A percentile compares a stretch with the other conserved stretches of the same genome.
phyloP scores from a whole-genome alignment of 2,329 filamentous ascomycete species.

The Aspergillus sclerotialis region DNA sequence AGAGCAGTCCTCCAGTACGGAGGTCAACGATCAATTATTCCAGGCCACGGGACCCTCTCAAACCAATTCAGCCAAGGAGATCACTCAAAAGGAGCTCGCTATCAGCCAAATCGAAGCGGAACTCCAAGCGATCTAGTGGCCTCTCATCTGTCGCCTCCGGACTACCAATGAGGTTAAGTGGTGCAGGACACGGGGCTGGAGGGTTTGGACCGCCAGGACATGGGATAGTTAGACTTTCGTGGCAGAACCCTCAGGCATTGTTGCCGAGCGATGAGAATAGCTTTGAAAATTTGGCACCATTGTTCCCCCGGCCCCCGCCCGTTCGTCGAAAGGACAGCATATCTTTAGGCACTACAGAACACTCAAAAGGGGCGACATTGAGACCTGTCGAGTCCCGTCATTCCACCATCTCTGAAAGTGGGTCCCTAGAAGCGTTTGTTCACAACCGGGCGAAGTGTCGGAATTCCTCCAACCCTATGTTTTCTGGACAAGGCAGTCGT shows the following conservation, averaged over 20 bases:
- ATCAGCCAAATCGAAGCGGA: constrained; percentile 28
- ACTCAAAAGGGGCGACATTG: constrained; percentile 21
- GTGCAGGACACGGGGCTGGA: constrained; percentile 36
- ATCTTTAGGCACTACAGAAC: constrained; percentile 7
- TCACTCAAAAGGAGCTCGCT: constrained; percentile 30
- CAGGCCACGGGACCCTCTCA: constrained; percentile 27
- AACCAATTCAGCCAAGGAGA: constrained; percentile 26
- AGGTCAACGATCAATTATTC: constrained; percentile 23
- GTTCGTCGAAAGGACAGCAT: constrained; percentile 19
- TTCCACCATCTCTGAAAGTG: constrained; percentile 26
- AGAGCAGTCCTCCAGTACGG: constrained; percentile 21
- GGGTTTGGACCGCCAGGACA: constrained; percentile 30
- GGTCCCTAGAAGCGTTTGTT: constrained; percentile 33
- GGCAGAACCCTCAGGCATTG: constrained; percentile 30
- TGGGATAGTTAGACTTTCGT: constrained; percentile 28
- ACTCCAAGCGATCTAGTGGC: constrained; percentile 32
- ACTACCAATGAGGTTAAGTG: constrained; percentile 33
- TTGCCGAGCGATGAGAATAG: constrained; percentile 29
- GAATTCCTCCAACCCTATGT: constrained; percentile 32
- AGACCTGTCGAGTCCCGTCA: constrained; percentile 24
- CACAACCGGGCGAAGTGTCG: constrained; percentile 31
- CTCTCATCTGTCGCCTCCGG: constrained; percentile 30
- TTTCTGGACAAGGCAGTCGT: constrained; percentile 28
- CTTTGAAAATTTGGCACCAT: constrained; percentile 27
- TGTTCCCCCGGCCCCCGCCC: constrained; percentile 29